Evolutionary conservation across 352 stramenopile species (phyloP).

Genomic region (Pelagophyceae sp.): DNA sequence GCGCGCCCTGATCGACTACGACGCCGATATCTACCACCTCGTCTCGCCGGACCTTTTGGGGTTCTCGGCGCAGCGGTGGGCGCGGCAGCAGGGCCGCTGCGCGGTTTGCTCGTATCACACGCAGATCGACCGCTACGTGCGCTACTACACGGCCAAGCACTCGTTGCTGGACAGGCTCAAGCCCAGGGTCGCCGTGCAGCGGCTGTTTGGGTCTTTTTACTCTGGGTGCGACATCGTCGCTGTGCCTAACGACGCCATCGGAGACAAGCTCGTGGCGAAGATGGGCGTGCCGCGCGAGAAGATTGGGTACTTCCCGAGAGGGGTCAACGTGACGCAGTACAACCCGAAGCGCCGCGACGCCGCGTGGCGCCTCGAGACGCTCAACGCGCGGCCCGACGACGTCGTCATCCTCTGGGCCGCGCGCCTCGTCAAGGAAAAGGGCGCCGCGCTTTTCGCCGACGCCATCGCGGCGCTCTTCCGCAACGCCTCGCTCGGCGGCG

Average conservation of each 20-base stretch:
- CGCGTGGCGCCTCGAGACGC: background rate
- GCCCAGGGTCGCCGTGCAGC: conserved; percentile 1
- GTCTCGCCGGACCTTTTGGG: conserved; percentile 2
- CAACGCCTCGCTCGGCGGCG: background rate
- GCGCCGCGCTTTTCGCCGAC: conserved; percentile 7
- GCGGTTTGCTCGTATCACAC: conserved; percentile 16
- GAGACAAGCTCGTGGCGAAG: conserved; percentile 11
- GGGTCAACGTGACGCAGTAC: conserved; percentile 19
- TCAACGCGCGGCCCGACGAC: background rate
- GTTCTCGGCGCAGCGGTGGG: background rate
- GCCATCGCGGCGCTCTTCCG: background rate
- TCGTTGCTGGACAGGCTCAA: background rate
- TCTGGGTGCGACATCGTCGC: conserved; percentile 10
- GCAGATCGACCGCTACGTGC: conserved; percentile 19
- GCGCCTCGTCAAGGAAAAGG: conserved; percentile 16
- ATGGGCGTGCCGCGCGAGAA: conserved; percentile 12
- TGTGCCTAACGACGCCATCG: conserved; percentile 7
- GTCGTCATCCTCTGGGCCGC: conserved; percentile 19
- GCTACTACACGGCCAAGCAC: conserved; percentile 14
- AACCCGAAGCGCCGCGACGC: background rate
- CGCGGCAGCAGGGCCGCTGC: background rate
- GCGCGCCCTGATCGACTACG: background rate
- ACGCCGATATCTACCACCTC: conserved; percentile 13
- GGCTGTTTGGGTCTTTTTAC: conserved; percentile 6
- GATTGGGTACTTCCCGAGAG: background rate